Base-by-base conservation (phyloP, 163 green algal species). In the Prototheca cutis region DNA sequence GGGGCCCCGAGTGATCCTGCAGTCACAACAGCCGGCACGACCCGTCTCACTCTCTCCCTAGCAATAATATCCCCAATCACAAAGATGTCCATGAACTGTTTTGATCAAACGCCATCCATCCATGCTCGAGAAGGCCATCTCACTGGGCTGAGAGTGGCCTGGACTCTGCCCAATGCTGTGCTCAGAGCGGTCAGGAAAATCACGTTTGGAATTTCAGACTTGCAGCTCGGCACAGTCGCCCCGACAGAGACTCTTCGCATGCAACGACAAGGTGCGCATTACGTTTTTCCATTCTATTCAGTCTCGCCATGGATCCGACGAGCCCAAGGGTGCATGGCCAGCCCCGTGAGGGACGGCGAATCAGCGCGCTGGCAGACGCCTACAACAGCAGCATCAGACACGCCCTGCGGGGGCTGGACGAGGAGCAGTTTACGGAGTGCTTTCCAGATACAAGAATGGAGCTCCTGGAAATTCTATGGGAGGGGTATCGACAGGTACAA, bases 311-410 rank as follows among this genome's bases (percentile, higher is more conserved):
- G 42, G 10, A 51, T 5, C 10, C 13, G 25, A 17, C 10, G 42
- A 19, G 10, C 10, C 18, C 42, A 51, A 51, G 42, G n/a, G n/a
- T n/a, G n/a, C n/a, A n/a, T n/a, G n/a, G n/a, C n/a, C n/a, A n/a
- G n/a, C 42, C 18, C 19, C 45, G 48, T 4, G 52, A 63, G 4
- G 65, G 65, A 15, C 47, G 65, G 13, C 58, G 65, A 5, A 19
- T 72, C 19, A 40, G 65, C 3, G 65, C 58, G 4, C 53, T 72
- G 42, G 40, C 36, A 21, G 58, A 66, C 25, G 58, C 55, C 25
- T 72, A 63, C 18, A 45, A 63, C 40, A 33, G 42, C 28, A 66
- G 51, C 6, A 40, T 65, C 32, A 66, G 62, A 40, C 64, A 63
- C 32, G 65, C 65, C 10, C 42, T 72, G 40, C 58, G 65, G 1